Conservation (phyloP, 106 monocot genomes). For the Acorus gramineus region DNA sequence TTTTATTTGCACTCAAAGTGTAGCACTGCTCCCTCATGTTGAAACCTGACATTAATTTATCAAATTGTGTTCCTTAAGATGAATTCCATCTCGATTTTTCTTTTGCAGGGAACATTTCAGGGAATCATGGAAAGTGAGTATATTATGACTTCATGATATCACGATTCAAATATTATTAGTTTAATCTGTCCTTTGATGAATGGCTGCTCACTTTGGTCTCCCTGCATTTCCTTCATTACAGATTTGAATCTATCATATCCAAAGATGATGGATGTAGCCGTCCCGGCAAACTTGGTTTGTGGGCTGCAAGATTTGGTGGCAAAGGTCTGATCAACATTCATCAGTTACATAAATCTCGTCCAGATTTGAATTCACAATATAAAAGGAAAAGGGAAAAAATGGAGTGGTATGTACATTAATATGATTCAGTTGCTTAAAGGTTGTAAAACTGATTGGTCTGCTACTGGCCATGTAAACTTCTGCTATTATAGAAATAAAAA, state of each 20-base stretch:
- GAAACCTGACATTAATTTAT: neutral
- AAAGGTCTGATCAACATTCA: neutral
- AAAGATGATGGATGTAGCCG: conserved; percentile 82
- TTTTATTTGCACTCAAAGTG: too few species aligned
- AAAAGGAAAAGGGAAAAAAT: too few species aligned
- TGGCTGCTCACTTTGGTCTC: neutral
- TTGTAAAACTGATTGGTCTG: too few species aligned
- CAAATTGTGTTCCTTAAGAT: neutral
- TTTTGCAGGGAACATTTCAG: conserved; percentile 70
- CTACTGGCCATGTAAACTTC: too few species aligned
- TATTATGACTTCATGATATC: neutral
- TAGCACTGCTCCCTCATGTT: neutral
- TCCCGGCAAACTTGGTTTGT: conserved; percentile 70
- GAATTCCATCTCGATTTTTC: neutral
- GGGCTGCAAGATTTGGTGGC: conserved; percentile 48
- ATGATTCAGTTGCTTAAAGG: too few species aligned
- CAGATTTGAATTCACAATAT: too few species aligned
- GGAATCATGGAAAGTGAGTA: conserved; percentile 79
- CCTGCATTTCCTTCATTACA: conserved; percentile 5
- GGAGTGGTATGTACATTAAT: too few species aligned
- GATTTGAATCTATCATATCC: conserved; percentile 76
- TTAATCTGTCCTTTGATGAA: neutral
- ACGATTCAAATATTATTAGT: neutral
- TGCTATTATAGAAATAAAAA: too few species aligned
- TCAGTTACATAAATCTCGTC: too few species aligned